phyloP scores from a whole-genome alignment of 1,139 yeast species.

The Blastobotrys aristatus region DNA sequence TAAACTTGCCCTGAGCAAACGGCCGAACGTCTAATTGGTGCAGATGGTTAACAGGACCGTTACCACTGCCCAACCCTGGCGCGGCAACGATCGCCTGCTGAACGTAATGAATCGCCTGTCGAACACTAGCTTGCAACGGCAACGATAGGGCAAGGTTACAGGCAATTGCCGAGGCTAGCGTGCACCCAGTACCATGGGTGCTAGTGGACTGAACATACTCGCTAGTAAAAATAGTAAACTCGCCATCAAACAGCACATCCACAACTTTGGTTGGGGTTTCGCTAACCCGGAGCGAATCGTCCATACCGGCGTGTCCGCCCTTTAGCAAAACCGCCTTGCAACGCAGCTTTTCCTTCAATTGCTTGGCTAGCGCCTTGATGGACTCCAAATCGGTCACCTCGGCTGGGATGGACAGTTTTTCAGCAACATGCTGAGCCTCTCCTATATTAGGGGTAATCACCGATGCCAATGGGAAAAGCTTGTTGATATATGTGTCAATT shows the following conservation, averaged over 20 bases:
- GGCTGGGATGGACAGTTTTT: slow-evolving; percentile 5
- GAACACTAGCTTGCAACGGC: slow-evolving; percentile 46
- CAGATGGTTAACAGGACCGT: slow-evolving; percentile 72
- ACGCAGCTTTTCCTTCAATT: slow-evolving; percentile 41
- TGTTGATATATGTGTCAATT: slow-evolving; percentile 41
- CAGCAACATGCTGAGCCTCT: slow-evolving; percentile 50
- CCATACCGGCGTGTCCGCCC: slow-evolving; percentile 72
- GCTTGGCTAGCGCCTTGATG: slow-evolving; percentile 41
- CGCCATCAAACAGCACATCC: slow-evolving; percentile 54
- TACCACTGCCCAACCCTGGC: slow-evolving; percentile 46
- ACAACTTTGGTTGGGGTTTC: slow-evolving; percentile 35
- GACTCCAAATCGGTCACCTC: slow-evolving; percentile 29
- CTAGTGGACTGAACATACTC: slow-evolving; percentile 45
- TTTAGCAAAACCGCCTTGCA: slow-evolving; percentile 61
- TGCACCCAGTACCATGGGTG: slow-evolving; percentile 92
- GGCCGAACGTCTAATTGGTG: slow-evolving; percentile 34
- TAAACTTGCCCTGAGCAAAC: slow-evolving; percentile 40
- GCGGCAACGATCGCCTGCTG: slow-evolving; percentile 54
- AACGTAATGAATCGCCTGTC: slow-evolving; percentile 57
- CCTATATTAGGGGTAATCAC: slow-evolving; percentile 70
- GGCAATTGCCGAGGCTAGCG: slow-evolving; percentile 76
- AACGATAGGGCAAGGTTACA: slow-evolving; percentile 60
- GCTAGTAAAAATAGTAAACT: slow-evolving; percentile 47
- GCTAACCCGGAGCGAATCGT: slow-evolving; percentile 19
- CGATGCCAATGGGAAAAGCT: slow-evolving; percentile 52